phyloP scores from a whole-genome alignment of 495 filamentous ascomycete genomes.

The Lineolata rhizophorae region DNA sequence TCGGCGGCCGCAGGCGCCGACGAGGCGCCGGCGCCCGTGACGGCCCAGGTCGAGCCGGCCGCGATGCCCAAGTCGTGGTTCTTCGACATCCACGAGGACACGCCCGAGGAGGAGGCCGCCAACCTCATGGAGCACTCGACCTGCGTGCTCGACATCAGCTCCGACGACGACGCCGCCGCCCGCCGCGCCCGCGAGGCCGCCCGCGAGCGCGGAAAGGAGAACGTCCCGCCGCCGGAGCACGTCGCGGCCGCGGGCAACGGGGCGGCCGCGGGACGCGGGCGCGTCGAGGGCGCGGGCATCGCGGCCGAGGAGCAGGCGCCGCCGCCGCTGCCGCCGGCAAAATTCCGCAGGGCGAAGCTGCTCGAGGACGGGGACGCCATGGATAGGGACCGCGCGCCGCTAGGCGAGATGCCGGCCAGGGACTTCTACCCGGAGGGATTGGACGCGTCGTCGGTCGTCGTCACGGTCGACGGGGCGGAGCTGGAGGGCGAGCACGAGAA shows the following conservation, averaged over 20 bases:
- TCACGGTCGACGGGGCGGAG: no score
- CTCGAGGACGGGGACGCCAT: conserved; percentile 21
- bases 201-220: conserved; percentile 64
- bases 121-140: conserved; percentile 85
- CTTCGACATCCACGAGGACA: conserved; percentile 91
- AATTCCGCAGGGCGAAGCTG: not conserved
- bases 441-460: conserved; percentile 33
- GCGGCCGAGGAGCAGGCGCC: conserved; percentile 14
- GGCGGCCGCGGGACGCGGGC: conserved; percentile 13
- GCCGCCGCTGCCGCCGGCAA: not conserved
- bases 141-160: conserved; percentile 58
- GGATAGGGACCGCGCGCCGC: conserved; percentile 35
- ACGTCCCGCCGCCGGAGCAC: conserved; percentile 46
- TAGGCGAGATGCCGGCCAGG: conserved; percentile 45
- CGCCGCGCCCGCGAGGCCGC: conserved; percentile 25
- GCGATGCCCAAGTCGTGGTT: conserved; percentile 45
- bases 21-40: not conserved
- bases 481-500: no score
- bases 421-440: conserved; percentile 54
- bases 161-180: conserved; percentile 20
- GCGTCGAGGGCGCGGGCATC: conserved; percentile 6
- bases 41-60: conserved; percentile 12
- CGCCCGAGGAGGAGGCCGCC: conserved; percentile 64
- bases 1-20: not conserved
- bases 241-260: conserved; percentile 9